A percentile compares a stretch with the other conserved stretches of the same genome.
Evolutionary conservation across 805 yeast genomes (phyloP).

Genomic region (Millerago galiae): DNA sequence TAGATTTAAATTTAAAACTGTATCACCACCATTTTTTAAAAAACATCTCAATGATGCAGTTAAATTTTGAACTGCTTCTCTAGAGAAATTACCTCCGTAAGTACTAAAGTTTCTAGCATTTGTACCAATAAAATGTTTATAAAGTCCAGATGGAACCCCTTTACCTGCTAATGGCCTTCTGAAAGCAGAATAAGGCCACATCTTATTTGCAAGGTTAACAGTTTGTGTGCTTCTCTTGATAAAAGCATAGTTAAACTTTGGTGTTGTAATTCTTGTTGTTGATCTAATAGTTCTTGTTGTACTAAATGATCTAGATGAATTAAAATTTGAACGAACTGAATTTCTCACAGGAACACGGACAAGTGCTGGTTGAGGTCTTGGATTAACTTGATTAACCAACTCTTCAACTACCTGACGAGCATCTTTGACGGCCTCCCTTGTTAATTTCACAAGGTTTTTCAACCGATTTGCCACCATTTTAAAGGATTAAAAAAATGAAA

Average conservation of each 20-base stretch:
- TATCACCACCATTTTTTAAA: slow-evolving; percentile 28
- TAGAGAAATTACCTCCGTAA: slow-evolving; percentile 33
- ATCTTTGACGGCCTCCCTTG: slow-evolving; percentile 41
- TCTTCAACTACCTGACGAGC: slow-evolving; percentile 43
- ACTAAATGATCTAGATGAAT: slow-evolving; percentile 17
- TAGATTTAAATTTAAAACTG: slow-evolving; percentile 17
- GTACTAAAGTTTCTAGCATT: slow-evolving; percentile 34
- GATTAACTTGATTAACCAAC: slow-evolving; percentile 27
- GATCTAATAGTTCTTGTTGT: slow-evolving; percentile 11
- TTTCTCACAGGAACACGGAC: slow-evolving; percentile 36
- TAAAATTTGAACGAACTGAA: slow-evolving; percentile 7
- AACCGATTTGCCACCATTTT: slow-evolving; percentile 30
- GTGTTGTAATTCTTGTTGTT: slow-evolving; percentile 1
- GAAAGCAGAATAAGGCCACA: slow-evolving; percentile 23
- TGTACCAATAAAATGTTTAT: slow-evolving; percentile 29
- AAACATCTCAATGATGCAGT: slow-evolving; percentile 41
- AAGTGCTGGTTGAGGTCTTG: slow-evolving; percentile 28
- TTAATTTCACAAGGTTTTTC: slow-evolving; percentile 39
- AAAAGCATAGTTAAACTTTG: slow-evolving; percentile 2
- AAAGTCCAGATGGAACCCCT: slow-evolving; percentile 24
- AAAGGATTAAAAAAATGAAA: background rate
- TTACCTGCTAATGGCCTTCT: slow-evolving; percentile 18
- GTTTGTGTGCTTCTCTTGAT: slow-evolving; percentile 2
- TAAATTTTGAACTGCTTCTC: slow-evolving; percentile 54
- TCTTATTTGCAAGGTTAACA: slow-evolving; percentile 8